Conservation (phyloP, 345 rosid species). For the Bruguiera parviflora region DNA sequence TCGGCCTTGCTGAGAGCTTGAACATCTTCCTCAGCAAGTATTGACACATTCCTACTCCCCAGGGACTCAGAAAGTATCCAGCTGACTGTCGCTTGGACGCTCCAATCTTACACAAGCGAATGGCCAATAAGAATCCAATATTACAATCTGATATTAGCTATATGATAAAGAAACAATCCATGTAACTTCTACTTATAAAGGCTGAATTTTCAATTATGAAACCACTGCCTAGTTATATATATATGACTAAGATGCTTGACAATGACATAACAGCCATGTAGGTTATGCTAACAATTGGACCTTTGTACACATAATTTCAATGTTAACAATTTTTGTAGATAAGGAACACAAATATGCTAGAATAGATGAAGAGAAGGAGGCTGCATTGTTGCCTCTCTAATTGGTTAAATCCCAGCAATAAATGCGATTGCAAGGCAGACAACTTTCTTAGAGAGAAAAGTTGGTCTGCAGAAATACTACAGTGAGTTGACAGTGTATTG, state of each 20-base stretch:
- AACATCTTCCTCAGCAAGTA: slow-evolving; percentile 53
- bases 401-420: not conserved
- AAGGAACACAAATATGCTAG: not conserved
- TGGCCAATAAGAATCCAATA: slow-evolving; percentile 9
- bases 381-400: not conserved
- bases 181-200: no score
- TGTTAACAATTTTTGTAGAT: no score
- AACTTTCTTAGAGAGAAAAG: not conserved
- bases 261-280: no score
- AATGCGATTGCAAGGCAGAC: not conserved
- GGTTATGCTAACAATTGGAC: no score
- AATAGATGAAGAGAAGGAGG: not conserved
- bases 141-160: not conserved
- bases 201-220: no score
- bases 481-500: not conserved
- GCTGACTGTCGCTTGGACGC: slow-evolving; percentile 56
- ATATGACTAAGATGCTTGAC: no score
- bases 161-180: not conserved
- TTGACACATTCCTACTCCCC: slow-evolving; percentile 37
- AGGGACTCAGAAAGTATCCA: slow-evolving; percentile 45
- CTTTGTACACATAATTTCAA: no score
- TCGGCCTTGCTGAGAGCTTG: slow-evolving; percentile 32
- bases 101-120: slow-evolving; percentile 40
- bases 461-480: not conserved
- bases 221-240: no score